phyloP scores from a whole-genome alignment of 169 alveolate genomes.

The Cryptosporidium tyzzeri region DNA sequence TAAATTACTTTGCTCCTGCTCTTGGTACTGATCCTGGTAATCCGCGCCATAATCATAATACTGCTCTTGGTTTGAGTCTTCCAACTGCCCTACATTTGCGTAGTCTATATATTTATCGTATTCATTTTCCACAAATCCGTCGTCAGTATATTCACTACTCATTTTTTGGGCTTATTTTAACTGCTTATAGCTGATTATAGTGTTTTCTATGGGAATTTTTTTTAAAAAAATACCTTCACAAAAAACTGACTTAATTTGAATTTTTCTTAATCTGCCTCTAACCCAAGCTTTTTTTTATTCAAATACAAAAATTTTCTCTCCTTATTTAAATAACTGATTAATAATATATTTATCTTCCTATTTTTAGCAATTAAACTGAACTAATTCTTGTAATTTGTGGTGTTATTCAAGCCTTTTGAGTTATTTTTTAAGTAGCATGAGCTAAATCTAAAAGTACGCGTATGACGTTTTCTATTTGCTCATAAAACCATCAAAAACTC shows the following conservation, averaged over 20 bases:
- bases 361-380: neutral
- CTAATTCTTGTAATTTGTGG: neutral
- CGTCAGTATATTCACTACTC: constrained; percentile 11
- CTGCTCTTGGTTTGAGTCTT: neutral
- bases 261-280: neutral
- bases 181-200: neutral
- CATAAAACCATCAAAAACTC: neutral
- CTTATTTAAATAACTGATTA: neutral
- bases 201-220: neutral
- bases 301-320: neutral
- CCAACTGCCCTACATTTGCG: neutral
- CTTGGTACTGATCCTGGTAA: neutral
- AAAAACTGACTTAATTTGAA: neutral
- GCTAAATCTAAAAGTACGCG: neutral
- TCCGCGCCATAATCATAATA: constrained; percentile 1
- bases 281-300: neutral
- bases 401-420: neutral
- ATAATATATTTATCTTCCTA: neutral
- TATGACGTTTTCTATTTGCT: no score
- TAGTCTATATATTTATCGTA: neutral
- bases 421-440: neutral
- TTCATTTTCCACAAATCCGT: constrained; percentile 14
- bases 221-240: neutral
- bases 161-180: neutral
- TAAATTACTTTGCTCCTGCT: constrained; percentile 27